These are phyloP conservation scores for Peronospora destructor DNA, from an alignment of 352 stramenopile species.

Conservation along the genomic window DNA sequence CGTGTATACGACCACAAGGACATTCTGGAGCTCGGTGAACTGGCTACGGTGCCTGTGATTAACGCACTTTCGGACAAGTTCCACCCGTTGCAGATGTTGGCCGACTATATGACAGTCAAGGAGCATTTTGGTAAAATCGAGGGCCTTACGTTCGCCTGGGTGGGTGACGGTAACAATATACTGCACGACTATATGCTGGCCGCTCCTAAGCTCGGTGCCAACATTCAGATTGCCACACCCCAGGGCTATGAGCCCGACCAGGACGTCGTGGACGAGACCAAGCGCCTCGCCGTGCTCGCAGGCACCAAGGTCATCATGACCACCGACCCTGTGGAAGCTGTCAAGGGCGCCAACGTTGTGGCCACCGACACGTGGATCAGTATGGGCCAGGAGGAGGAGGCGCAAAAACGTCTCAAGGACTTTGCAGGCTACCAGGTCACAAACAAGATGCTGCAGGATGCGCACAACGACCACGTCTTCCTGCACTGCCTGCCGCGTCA, in stretches of 20 bases:
- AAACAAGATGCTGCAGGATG: constrained; percentile 87
- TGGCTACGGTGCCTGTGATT: constrained; percentile 94
- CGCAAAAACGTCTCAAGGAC: constrained; percentile 87
- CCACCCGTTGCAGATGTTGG: constrained; percentile 96
- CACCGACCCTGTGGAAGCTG: constrained; percentile 89
- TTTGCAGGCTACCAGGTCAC: constrained; percentile 96
- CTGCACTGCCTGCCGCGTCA: constrained; percentile 96
- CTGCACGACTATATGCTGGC: constrained; percentile 97
- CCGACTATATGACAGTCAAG: constrained; percentile 94
- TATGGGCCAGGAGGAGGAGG: constrained; percentile 93
- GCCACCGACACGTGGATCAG: constrained; percentile 97
- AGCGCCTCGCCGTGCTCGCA: constrained; percentile 68
- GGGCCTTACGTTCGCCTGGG: constrained; percentile 93
- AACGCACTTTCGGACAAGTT: constrained; percentile 97
- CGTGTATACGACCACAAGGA: constrained; percentile 91
- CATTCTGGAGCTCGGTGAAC: constrained; percentile 82
- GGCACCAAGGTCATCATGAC: constrained; percentile 78
- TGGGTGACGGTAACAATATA: constrained; percentile 98
- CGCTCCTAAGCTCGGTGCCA: constrained; percentile 66
- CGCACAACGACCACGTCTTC: constrained; percentile 91
- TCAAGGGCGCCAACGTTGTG: constrained; percentile 91
- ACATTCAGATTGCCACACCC: constrained; percentile 94
- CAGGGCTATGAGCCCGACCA: constrained; percentile 88
- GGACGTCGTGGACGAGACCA: constrained; percentile 86
- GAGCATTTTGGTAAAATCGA: constrained; percentile 83